Base-by-base conservation (phyloP, 176 grass and related monocot species). In the Carex kokanica region DNA sequence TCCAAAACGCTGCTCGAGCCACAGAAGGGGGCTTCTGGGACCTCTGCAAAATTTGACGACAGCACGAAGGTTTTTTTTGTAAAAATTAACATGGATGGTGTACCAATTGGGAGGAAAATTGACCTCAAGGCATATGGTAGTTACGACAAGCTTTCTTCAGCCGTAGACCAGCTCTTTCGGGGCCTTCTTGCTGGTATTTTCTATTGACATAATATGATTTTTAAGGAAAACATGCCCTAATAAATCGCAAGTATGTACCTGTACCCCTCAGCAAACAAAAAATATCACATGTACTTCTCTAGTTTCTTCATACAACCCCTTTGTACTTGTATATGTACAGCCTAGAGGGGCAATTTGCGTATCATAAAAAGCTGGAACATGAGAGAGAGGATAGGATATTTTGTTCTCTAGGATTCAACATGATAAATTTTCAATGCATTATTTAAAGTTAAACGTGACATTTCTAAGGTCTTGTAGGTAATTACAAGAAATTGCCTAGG, bases 71-170 rank as follows among this genome's bases (percentile, higher is more conserved):
- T 87, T 72, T 45, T 90, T 5, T 92, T 98, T 90, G 90, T 98
- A 17, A 98, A 98, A 86, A 91, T 98, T 60, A 98, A 98, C 86
- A 98, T 98, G 92, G 95, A 98, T 60, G 95, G 95, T 25, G 81
- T 98, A 34, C 95, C 95, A 2, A 98, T 98, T 73, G 95, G 95
- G 15, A 70, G 95, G 23, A 98, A 98, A 86, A 87, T 94, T 25
- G 88, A 98, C 73, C 86, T 98, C 34, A 79, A 60, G 54, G 88
- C 89, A 47, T 81, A 91, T 62, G 85, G 87, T 60, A 86, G 89
- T 74, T 98, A 98, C 59, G 84, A 82, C 13, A 90, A 91, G 66
- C 95, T 98, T 85, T 90, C 90, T 66, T 75, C 64, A 52, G 81
- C 84, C 47, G 89, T 98, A 47, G 95, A 92, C 84, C 86, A 91